Evolutionary conservation across 768 basidiomycete genomes (phyloP).

Genomic region (Cystobasidium ongulense): DNA sequence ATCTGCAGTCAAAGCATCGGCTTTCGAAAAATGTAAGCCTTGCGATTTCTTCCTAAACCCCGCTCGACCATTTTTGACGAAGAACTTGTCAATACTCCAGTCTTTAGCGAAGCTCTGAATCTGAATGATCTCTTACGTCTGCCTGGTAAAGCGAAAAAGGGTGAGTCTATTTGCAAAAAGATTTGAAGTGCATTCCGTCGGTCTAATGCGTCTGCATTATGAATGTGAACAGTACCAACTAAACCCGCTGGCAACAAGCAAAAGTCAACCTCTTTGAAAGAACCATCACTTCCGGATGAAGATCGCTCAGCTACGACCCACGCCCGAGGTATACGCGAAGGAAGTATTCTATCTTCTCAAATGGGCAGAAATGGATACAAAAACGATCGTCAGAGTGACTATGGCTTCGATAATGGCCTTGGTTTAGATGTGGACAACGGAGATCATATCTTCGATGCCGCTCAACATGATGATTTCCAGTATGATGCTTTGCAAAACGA

Average conservation of each 20-base stretch:
- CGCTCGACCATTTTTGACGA: no score
- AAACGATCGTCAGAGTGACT: neutral
- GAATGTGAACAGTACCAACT: no score
- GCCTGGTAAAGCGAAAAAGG: neutral
- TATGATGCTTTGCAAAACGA: neutral
- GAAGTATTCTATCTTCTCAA: constrained; percentile 4
- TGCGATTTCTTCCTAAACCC: neutral
- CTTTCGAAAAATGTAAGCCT: neutral
- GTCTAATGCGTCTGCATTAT: no score
- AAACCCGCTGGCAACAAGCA: neutral
- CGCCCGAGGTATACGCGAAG: neutral
- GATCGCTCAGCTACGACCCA: neutral
- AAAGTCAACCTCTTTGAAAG: neutral
- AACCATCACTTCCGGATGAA: neutral
- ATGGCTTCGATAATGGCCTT: neutral
- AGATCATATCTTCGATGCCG: neutral
- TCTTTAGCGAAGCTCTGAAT: neutral
- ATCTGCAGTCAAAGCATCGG: neutral
- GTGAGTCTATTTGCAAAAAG: neutral
- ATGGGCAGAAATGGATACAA: neutral
- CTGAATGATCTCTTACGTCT: neutral
- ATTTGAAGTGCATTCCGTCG: no score
- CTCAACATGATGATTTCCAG: neutral
- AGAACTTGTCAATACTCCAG: neutral
- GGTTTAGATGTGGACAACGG: neutral